phyloP scores from a whole-genome alignment of 2,329 filamentous ascomycete genomes.

The Aquanectria penicillioides region DNA sequence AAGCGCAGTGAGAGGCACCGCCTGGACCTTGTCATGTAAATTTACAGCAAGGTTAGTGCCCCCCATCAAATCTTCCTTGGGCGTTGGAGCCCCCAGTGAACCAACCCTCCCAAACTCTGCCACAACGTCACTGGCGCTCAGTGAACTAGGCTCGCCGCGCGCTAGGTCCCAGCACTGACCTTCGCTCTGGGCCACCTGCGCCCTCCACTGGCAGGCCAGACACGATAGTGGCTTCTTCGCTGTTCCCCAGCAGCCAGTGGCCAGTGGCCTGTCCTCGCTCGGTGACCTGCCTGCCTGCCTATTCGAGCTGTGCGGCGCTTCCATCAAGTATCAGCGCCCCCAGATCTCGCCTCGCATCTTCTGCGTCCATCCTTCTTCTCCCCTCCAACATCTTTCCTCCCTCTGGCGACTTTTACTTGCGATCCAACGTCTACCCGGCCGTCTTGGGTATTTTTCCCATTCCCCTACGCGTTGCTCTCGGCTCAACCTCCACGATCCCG shows the following conservation, averaged over 20 bases:
- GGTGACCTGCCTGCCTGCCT: conserved; percentile 17
- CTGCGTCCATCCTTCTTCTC: conserved; percentile 13
- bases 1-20: no score
- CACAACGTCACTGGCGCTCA: conserved; percentile 13
- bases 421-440: conserved; percentile 15
- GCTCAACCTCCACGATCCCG: conserved; percentile 14
- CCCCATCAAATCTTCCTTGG: no score
- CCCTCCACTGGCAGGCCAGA: no score
- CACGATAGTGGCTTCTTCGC: not conserved
- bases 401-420: conserved; percentile 30
- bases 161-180: not conserved
- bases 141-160: no score
- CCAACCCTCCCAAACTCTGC: not conserved
- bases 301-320: conserved; percentile 16
- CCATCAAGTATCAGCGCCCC: conserved; percentile 20
- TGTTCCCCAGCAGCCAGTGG: not conserved
- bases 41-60: no score
- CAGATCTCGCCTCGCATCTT: conserved; percentile 21
- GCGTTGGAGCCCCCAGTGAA: no score
- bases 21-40: no score
- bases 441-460: conserved; percentile 2
- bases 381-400: conserved; percentile 16
- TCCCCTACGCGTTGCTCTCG: not conserved
- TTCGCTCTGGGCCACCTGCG: not conserved
- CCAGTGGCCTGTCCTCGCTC: conserved; percentile 1